Evolutionary conservation across 1,284 basidiomycete species (phyloP).

Genomic region (Cryptococcus wingfieldii): DNA sequence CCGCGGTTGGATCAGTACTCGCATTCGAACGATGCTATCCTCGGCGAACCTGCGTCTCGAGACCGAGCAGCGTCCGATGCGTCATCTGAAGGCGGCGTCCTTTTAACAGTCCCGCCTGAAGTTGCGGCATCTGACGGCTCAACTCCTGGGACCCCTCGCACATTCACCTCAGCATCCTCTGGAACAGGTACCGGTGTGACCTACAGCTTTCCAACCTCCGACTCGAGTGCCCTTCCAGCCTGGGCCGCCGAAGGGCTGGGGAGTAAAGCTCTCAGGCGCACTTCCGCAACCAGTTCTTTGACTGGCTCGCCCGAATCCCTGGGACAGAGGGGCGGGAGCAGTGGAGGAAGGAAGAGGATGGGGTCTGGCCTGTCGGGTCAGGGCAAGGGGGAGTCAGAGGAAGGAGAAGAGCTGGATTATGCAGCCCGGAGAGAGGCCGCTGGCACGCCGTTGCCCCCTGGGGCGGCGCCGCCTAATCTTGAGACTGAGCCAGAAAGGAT

Average conservation of each 20-base stretch:
- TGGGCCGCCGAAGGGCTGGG: conserved; percentile 27
- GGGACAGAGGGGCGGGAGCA: not conserved
- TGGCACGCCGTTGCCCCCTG: conserved; percentile 28
- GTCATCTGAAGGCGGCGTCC: not conserved
- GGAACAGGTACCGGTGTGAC: conserved; percentile 18
- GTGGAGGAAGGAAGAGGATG: not conserved
- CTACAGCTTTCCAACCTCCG: conserved; percentile 22
- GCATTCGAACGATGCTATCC: not conserved
- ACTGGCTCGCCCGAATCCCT: not conserved
- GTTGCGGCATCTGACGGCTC: not conserved
- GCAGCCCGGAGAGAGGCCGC: no score
- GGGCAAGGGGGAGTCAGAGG: not conserved
- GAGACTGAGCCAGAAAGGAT: conserved; percentile 25
- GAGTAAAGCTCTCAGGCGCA: conserved; percentile 1
- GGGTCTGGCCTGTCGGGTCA: not conserved
- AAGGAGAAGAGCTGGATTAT: not conserved
- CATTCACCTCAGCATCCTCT: conserved; percentile 10
- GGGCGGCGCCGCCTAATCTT: conserved; percentile 23
- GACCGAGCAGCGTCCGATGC: not conserved
- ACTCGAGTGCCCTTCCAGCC: conserved; percentile 9
- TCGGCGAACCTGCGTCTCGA: conserved; percentile 1
- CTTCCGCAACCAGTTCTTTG: not conserved
- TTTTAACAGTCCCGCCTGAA: no score
- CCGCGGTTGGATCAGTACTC: not conserved
- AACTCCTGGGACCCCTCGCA: conserved; percentile 5